Evolutionary conservation across 164 flowering plant genomes (phyloP).

Genomic region (Vitis amurensis): DNA sequence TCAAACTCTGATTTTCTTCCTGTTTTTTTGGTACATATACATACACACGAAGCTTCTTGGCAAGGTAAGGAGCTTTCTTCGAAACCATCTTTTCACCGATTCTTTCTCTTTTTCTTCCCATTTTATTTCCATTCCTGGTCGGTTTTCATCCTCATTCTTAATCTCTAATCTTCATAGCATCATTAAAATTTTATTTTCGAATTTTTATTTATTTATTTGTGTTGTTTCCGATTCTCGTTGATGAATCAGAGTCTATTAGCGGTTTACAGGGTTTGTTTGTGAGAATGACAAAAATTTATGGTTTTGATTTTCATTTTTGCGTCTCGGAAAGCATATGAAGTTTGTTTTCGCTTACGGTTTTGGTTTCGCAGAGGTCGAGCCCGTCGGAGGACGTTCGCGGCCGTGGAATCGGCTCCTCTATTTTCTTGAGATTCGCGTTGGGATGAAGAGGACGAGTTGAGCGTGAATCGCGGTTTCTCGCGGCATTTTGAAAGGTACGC

Average conservation of each 20-base stretch:
- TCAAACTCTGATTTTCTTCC: no score
- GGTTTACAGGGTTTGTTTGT: no score
- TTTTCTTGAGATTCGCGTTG: slow-evolving; percentile 11
- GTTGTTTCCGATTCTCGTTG: background rate
- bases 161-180: background rate
- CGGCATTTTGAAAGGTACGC: slow-evolving; percentile 3
- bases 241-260: no score
- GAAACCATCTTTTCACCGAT: background rate
- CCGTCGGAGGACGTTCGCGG: no score
- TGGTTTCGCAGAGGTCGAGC: slow-evolving; percentile 1
- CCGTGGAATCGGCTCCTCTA: background rate
- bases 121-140: background rate
- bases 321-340: background rate
- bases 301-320: background rate
- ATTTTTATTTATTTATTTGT: background rate
- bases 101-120: background rate
- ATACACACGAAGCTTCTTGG: background rate
- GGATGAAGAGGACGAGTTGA: slow-evolving; percentile 12
- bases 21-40: no score
- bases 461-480: background rate
- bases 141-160: background rate
- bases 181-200: background rate
- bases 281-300: no score
- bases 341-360: background rate
- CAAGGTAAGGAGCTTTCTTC: background rate